Evolutionary conservation across 805 yeast species (phyloP).

Genomic region (Starmerella etchellsii): DNA sequence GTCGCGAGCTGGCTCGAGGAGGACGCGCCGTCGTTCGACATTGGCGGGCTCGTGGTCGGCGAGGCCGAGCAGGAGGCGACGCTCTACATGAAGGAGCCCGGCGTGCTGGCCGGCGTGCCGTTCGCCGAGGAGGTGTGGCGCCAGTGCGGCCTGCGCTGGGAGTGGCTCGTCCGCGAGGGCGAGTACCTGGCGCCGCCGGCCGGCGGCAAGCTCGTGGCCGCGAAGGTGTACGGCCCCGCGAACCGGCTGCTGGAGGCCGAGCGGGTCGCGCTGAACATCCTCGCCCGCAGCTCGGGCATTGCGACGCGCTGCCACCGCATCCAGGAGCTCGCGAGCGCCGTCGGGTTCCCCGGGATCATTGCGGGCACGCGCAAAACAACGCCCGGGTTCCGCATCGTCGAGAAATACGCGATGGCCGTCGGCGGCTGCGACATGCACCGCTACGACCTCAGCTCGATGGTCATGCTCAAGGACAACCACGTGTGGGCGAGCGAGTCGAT

Average conservation of each 20-base stretch:
- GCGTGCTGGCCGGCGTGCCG: constrained; percentile 74
- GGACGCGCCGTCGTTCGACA: constrained; percentile 88
- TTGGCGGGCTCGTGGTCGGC: constrained; percentile 94
- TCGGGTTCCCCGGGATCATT: constrained; percentile 68
- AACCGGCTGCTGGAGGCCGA: constrained; percentile 71
- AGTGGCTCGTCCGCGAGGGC: constrained; percentile 72
- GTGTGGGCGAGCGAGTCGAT: constrained; percentile 88
- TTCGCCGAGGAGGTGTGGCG: constrained; percentile 74
- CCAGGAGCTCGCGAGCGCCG: constrained; percentile 44
- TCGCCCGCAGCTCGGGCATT: constrained; percentile 76
- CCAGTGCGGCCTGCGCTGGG: constrained; percentile 58
- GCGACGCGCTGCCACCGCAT: constrained; percentile 62
- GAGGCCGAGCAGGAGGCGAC: constrained; percentile 56
- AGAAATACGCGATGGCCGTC: constrained; percentile 86
- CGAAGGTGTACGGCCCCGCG: constrained; percentile 68
- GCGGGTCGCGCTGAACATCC: constrained; percentile 67
- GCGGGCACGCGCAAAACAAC: constrained; percentile 98
- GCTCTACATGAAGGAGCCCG: constrained; percentile 66
- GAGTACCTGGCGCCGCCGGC: constrained; percentile 33
- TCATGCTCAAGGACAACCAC: constrained; percentile 92
- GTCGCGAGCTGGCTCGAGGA: constrained; percentile 67
- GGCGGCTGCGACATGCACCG: constrained; percentile 93
- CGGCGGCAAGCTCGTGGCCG: constrained; percentile 53
- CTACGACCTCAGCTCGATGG: constrained; percentile 84
- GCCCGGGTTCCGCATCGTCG: constrained; percentile 79